Percentiles rank a stretch among this genome's conserved stretches.
phyloP scores from a whole-genome alignment of 2,329 filamentous ascomycete species.

The Cytospora piceae region DNA sequence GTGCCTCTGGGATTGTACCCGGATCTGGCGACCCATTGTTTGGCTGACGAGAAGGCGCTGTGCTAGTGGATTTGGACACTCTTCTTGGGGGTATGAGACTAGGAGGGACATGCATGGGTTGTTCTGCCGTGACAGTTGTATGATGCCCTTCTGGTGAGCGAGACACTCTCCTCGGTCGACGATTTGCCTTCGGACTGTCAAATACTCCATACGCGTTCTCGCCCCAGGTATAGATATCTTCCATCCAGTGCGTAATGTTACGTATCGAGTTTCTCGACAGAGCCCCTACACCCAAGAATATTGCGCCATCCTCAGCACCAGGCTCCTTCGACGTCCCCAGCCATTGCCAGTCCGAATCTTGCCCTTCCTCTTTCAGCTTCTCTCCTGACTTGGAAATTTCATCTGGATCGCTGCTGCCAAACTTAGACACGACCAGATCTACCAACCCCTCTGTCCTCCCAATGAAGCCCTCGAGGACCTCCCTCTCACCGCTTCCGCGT shows the following conservation, averaged over 20 bases:
- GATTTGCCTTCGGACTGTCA: constrained; percentile 73
- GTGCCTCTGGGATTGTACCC: not conserved
- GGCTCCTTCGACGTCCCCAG: constrained; percentile 72
- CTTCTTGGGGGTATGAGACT: constrained; percentile 27
- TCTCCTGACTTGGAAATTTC: constrained; percentile 35
- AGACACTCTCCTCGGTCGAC: constrained; percentile 50
- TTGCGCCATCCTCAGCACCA: constrained; percentile 75
- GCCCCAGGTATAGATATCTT: constrained; percentile 83
- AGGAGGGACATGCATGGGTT: constrained; percentile 25
- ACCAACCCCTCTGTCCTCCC: constrained; percentile 79
- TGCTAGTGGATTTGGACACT: constrained; percentile 5
- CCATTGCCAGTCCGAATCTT: constrained; percentile 56
- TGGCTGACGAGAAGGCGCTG: not conserved
- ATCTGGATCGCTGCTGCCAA: constrained; percentile 58
- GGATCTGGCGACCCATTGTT: constrained; percentile 5
- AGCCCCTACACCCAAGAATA: constrained; percentile 81
- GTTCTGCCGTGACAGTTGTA: constrained; percentile 14
- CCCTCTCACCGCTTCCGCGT: constrained; percentile 88
- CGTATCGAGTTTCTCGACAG: constrained; percentile 72
- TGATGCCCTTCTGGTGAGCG: constrained; percentile 36
- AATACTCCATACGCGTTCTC: constrained; percentile 82
- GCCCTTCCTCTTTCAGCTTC: constrained; percentile 33
- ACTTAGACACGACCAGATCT: constrained; percentile 85
- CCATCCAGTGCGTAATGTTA: constrained; percentile 82
- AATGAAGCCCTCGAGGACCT: constrained; percentile 88